Conservation (phyloP, 2,329 filamentous ascomycete species). For the Aspergillus proliferans region DNA sequence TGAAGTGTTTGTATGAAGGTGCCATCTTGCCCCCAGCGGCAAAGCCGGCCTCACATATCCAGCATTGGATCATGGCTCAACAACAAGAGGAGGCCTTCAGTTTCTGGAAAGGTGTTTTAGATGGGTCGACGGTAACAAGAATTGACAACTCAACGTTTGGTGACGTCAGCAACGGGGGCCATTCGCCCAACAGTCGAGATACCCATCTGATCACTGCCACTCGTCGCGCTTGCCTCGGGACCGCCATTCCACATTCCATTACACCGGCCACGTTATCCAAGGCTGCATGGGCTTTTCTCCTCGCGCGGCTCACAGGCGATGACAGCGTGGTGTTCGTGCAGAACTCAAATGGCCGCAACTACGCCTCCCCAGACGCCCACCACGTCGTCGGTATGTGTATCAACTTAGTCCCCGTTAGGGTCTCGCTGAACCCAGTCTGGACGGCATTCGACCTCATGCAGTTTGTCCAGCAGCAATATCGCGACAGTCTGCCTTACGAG, state of each 20-base stretch:
- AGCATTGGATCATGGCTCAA: not conserved
- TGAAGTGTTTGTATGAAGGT: not conserved
- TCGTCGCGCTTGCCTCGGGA: not conserved
- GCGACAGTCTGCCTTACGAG: not conserved
- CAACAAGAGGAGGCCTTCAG: not conserved
- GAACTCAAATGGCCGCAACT: slow-evolving; percentile 44
- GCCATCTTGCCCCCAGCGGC: not conserved
- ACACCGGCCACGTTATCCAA: slow-evolving; percentile 44
- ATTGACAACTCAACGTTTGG: not conserved
- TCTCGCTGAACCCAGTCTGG: not conserved
- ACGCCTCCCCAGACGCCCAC: slow-evolving; percentile 29
- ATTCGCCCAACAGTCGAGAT: not conserved
- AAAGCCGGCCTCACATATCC: not conserved
- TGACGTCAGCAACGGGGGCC: not conserved
- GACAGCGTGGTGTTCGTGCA: slow-evolving; percentile 54
- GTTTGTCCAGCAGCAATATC: not conserved
- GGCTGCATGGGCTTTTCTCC: slow-evolving; percentile 52
- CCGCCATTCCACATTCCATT: slow-evolving; percentile 3
- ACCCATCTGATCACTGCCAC: not conserved
- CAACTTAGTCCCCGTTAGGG: not conserved
- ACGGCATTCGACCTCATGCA: not conserved
- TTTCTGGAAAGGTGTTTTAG: not conserved
- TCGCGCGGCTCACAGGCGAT: slow-evolving; percentile 45
- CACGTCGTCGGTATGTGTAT: slow-evolving; percentile 17
- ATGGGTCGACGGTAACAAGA: not conserved